These are phyloP conservation scores for Flaveria floridana DNA, from an alignment of 140 eudicot genomes.

Conservation along the genomic window DNA sequence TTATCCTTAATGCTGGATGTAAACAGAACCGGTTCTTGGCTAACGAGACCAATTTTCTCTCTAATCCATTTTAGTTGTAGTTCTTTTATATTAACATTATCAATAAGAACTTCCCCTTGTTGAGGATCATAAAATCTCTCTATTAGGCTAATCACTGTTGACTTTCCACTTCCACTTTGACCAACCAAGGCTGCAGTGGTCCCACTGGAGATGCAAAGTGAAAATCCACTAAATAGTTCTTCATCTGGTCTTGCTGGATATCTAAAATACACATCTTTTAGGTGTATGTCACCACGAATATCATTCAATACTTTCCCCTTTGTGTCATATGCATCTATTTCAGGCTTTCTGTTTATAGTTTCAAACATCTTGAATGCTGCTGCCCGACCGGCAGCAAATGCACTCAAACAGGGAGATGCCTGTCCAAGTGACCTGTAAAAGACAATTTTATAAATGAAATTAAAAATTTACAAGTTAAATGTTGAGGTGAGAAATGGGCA, in stretches of 20 bases:
- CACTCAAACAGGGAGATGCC: constrained; percentile 80
- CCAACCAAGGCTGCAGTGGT: constrained; percentile 91
- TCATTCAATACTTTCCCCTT: constrained; percentile 57
- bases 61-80: constrained; percentile 75
- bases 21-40: constrained; percentile 85
- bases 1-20: constrained; percentile 78
- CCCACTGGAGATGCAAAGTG: constrained; percentile 61
- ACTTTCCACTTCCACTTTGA: constrained; percentile 91
- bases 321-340: constrained; percentile 70
- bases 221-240: constrained; percentile 61
- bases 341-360: constrained; percentile 72
- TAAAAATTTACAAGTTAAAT: neutral
- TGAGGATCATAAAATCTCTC: constrained; percentile 73
- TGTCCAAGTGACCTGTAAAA: constrained; percentile 76
- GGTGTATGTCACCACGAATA: constrained; percentile 63
- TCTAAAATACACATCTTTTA: constrained; percentile 57
- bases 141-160: constrained; percentile 50
- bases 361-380: constrained; percentile 95
- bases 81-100: constrained; percentile 57
- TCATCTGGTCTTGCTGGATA: constrained; percentile 77
- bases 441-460: neutral
- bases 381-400: constrained; percentile 87
- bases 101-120: constrained; percentile 61
- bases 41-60: constrained; percentile 81
- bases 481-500: neutral